Evolutionary conservation across 345 rosid species (phyloP).

Genomic region (Citrus reticulata): DNA sequence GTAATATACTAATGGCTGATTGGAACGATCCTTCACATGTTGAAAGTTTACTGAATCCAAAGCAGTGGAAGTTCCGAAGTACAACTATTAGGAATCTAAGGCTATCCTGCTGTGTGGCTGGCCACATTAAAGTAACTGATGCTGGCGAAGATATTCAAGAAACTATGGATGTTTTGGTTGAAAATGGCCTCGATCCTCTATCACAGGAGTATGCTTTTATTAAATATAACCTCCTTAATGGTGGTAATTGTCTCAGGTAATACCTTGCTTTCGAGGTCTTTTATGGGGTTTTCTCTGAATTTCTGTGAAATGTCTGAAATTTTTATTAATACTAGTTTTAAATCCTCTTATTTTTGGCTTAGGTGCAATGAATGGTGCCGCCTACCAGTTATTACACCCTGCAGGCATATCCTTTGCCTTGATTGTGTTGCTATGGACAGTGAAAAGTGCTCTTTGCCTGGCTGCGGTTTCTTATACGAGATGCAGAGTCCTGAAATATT

Average conservation of each 20-base stretch:
- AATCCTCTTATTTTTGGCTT: slow-evolving; percentile 6
- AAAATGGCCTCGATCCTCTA: slow-evolving; percentile 51
- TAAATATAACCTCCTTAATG: slow-evolving; percentile 62
- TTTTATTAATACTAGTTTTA: background rate
- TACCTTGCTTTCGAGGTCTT: slow-evolving; percentile 11
- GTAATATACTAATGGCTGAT: slow-evolving; percentile 91
- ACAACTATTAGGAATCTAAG: slow-evolving; percentile 74
- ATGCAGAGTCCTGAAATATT: slow-evolving; percentile 82
- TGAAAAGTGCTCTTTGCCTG: slow-evolving; percentile 65
- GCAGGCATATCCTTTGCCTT: slow-evolving; percentile 89
- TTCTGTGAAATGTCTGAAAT: background rate
- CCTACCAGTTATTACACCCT: slow-evolving; percentile 86
- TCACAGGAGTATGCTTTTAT: slow-evolving; percentile 69
- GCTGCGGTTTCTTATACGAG: slow-evolving; percentile 74
- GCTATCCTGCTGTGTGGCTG: slow-evolving; percentile 95
- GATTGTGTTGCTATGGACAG: slow-evolving; percentile 78
- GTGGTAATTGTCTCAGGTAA: slow-evolving; percentile 87
- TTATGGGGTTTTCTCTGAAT: background rate
- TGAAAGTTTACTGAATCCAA: slow-evolving; percentile 92
- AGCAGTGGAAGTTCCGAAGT: slow-evolving; percentile 90
- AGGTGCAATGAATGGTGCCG: slow-evolving; percentile 99
- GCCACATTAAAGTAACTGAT: slow-evolving; percentile 80
- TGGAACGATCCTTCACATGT: slow-evolving; percentile 99
- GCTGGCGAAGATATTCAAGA: slow-evolving; percentile 93
- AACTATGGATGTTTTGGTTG: slow-evolving; percentile 80